Evolutionary conservation across 2,329 filamentous ascomycete genomes (phyloP), one percentile per base, ranked within the genome.

Genomic region (Alternaria brassicicola): DNA sequence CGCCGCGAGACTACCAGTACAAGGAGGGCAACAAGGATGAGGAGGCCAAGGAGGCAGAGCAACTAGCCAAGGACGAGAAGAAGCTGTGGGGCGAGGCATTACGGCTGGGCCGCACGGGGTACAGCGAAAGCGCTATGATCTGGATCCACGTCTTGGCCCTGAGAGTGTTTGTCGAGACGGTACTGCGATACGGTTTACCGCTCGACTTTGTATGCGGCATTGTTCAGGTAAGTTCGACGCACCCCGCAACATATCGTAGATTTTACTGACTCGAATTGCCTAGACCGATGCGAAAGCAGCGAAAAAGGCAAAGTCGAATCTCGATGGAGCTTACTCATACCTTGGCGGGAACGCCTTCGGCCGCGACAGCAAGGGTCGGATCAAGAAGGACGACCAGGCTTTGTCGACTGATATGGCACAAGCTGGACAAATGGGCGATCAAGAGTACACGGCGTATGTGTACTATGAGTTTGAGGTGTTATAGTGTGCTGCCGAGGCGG

Each of bases 131-230:
- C 62, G 92, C 97, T 65, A 97, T 97, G 92, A 89, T 94, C 52
- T 97, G 93, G 92, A 86, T 96, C 48, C 95, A 99, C 75, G 90
- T 97, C 26, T 83, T 98, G 72, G 91, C 93, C 6, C 80, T 99
- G 70, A 85, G 95, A 52, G 93, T 98, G 19, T 99, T 98, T 78
- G 95, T 99, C 19, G 95, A 99, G 84, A 97, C 93, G 5, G 95
- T 99, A n/a, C 82, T 99, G 73, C 88, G 95, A 65, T 99, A 99
- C 74, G 95, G 95, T 26, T 79, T 99, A 69, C 95, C 95, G 46
- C 80, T 97, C 64, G 91, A 96, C 68, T 99, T 94, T 78, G 89
- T 96, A 47, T 91, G 89, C 67, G 92, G 89, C 15, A 80, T 97
- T 66, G 82, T 98, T 62, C 89, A 92, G 88, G 93, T 96, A 62